These are phyloP conservation scores for Elaphomyces granulatus DNA, from an alignment of 495 filamentous ascomycete genomes.

Conservation along the genomic window DNA sequence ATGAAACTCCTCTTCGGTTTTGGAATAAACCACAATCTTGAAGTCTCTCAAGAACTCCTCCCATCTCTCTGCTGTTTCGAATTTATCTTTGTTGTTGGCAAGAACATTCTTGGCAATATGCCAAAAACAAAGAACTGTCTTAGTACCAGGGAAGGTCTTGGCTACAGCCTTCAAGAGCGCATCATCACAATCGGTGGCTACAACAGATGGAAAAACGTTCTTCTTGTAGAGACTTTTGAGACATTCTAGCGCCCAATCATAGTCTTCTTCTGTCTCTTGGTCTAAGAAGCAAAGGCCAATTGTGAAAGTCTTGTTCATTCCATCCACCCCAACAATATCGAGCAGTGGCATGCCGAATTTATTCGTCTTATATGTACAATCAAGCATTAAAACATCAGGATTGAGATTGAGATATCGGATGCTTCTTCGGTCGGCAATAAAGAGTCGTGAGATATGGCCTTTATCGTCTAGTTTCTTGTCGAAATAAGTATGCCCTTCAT, in stretches of 20 bases:
- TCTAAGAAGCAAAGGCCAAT: background rate
- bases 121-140: conserved; percentile 1
- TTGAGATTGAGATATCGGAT: background rate
- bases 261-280: background rate
- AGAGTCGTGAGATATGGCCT: no score
- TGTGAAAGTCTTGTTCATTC: background rate
- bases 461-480: no score
- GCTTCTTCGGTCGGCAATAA: background rate
- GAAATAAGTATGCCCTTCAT: background rate
- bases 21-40: background rate
- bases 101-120: background rate
- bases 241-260: background rate
- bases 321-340: conserved; percentile 4
- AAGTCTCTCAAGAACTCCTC: background rate
- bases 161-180: background rate
- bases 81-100: background rate
- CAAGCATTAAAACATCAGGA: conserved; percentile 7
- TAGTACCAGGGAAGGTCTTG: background rate
- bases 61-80: background rate
- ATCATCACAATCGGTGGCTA: background rate
- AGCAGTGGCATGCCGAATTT: conserved; percentile 6
- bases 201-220: background rate
- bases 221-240: background rate
- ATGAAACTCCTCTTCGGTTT: background rate
- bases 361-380: conserved; percentile 12